Base-by-base conservation (phyloP, 257 asterid species). In the Solanum habrochaites region DNA sequence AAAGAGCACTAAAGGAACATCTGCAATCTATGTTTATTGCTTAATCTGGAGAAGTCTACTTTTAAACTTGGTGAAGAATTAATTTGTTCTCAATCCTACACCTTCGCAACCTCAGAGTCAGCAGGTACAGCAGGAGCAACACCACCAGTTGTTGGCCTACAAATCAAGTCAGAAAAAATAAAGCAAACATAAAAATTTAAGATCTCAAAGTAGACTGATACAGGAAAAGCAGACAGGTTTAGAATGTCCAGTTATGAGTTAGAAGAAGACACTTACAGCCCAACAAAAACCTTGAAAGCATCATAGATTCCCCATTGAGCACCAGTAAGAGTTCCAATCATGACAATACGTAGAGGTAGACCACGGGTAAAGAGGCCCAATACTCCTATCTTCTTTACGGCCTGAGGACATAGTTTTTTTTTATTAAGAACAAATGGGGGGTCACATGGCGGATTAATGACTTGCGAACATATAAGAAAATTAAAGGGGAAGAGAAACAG, bases 301-400 rank as follows among this genome's bases (percentile, higher is more conserved):
- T 96, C 99, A 81, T 96, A 96, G 92, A 96, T 92, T 39, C 99
- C 99, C 99, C 99, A 96, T 78, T 96, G 99, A n/a, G 98, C 98
- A 77, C 99, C 99, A n/a, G 99, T 95, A 60, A 96, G 98, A 62
- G 99, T 96, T 45, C 99, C 99, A 86, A 96, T 95, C 99, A 96
- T 96, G 89, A 96, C 98, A 83, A 96, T 96, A 88, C 99, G 98
- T 35, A 96, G 95, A 88, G 98, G 99, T 85, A 96, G 98, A 7
- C 99, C 99, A 35, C 99, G 92, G 2, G 98, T 96, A 88, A 93
- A 95, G 81, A 96, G 95, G 69, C 98, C 98, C 94, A 43, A 7
- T 56, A 96, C 39, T 14, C 99, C 99, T 7, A 96, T 89, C 91
- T 96, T 95, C 87, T 92, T 92, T 60, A 95, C 99, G 83, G 98